Base-by-base conservation (phyloP, 768 basidiomycete species). In the Pleurotus eryngii region DNA sequence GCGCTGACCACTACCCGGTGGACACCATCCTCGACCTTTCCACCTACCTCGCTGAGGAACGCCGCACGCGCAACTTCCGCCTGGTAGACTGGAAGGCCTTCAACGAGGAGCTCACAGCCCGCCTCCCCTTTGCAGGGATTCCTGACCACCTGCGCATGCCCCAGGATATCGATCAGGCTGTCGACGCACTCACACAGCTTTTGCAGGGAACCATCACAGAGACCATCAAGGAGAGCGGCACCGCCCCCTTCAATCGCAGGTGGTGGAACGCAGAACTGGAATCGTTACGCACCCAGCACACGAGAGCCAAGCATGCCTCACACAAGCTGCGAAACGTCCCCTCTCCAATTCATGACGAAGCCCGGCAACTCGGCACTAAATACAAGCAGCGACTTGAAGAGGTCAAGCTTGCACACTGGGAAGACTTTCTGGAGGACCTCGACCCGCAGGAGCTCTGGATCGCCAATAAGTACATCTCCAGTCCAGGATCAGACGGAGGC, bases 31-130 rank as follows among this genome's bases (percentile, higher is more conserved):
- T 42, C 17, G 64, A 73, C 46, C 26, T 75, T 1, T 9, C 57
- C 0, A 46, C 56, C 1, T 22, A 48, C 5, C 8, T 5, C 0
- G 35, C 42, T 0, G 22, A 37, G 20, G 7, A 40, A 14, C 7
- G 8, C 1, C 24, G 49, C 0, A 17, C 39, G 0, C 20, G 48
- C 3, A 70, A 76, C 64, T 78, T 68, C 56, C 18, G 64, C 1
- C 24, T 40, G 9, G 61, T 64, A 0, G 67, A 74, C 57, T 77
- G 74, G 76, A 55, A 64, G 0, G 51, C 59, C 0, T 73, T 75
- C 57, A 46, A 60, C 2, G 49, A 61, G 5, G 42, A 15, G 2
- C 63, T 42, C 14, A 42, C 12, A 42, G 39, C 39, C 12, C 14
- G 17, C 14, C 39, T 42, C 2, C 12, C 14, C 5, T 17, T 12